Percentiles rank a stretch among this genome's conserved stretches.
Evolutionary conservation across 306 rosid species (phyloP).

Genomic region (Cercis canadensis): DNA sequence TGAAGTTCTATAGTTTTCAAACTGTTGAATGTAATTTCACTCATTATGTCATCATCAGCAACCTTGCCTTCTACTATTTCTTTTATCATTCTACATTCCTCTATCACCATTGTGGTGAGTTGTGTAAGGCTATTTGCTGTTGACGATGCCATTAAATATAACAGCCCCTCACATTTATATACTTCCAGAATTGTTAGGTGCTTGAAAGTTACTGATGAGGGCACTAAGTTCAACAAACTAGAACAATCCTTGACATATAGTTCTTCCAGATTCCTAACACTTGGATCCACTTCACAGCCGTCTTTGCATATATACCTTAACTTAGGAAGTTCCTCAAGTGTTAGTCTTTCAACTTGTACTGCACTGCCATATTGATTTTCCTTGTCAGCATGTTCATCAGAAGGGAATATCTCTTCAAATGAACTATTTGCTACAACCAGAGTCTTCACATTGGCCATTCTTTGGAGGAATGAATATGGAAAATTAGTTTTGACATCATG

Average conservation of each 20-base stretch:
- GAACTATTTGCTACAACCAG: background rate
- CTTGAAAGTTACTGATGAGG: too few relatives aligned
- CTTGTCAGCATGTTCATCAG: too few relatives aligned
- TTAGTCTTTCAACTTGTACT: background rate
- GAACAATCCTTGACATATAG: background rate
- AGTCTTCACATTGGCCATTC: background rate
- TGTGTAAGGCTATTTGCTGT: too few relatives aligned
- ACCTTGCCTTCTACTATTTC: background rate
- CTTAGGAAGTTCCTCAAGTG: background rate
- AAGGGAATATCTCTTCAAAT: background rate
- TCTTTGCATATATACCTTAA: background rate
- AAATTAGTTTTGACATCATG: background rate
- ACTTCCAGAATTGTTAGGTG: too few relatives aligned
- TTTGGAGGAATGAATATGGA: background rate
- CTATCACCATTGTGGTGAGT: too few relatives aligned
- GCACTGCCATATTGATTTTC: background rate
- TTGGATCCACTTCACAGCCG: background rate
- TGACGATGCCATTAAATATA: too few relatives aligned
- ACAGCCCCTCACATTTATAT: too few relatives aligned
- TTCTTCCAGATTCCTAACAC: background rate
- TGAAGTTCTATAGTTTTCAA: background rate
- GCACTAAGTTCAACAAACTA: background rate
- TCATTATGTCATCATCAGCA: background rate
- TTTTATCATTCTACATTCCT: too few relatives aligned
- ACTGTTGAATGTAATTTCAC: background rate